Conservation (phyloP, 805 yeast genomes). For the Schwanniomyces sp. region DNA sequence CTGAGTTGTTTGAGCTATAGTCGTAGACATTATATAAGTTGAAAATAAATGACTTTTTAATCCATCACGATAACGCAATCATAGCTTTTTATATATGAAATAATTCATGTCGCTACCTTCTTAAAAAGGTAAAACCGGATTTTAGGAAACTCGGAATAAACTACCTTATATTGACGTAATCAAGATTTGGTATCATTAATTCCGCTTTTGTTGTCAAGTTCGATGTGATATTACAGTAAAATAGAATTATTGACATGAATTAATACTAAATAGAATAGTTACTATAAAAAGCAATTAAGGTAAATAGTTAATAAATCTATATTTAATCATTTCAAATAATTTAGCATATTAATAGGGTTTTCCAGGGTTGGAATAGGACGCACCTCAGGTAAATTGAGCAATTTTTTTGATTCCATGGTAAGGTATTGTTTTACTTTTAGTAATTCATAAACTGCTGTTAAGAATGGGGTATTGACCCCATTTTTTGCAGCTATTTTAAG, state of each 20-base stretch:
- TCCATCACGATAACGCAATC: not conserved
- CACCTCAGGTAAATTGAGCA: conserved; percentile 14
- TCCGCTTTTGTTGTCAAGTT: too few species aligned
- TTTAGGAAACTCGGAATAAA: not conserved
- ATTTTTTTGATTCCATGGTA: conserved; percentile 17
- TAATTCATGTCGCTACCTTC: not conserved
- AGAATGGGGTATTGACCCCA: conserved; percentile 17
- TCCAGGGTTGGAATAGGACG: conserved; percentile 13
- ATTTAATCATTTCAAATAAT: conserved; percentile 4
- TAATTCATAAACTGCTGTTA: conserved; percentile 14
- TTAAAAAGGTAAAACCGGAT: not conserved
- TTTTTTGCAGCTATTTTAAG: conserved; percentile 17
- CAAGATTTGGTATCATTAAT: not conserved
- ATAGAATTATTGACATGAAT: too few species aligned
- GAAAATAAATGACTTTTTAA: not conserved
- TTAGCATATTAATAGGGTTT: conserved; percentile 21
- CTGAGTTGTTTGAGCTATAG: not conserved
- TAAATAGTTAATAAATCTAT: too few species aligned
- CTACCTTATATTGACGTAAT: not conserved
- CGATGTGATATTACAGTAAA: too few species aligned
- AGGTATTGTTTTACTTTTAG: conserved; percentile 17
- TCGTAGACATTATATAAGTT: not conserved
- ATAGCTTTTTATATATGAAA: not conserved
- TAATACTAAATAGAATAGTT: too few species aligned
- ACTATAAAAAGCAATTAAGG: too few species aligned